Evolutionary conservation across 2,329 filamentous ascomycete genomes (phyloP), one percentile per base, ranked within the genome.

Genomic region (Aulographum hederae): DNA sequence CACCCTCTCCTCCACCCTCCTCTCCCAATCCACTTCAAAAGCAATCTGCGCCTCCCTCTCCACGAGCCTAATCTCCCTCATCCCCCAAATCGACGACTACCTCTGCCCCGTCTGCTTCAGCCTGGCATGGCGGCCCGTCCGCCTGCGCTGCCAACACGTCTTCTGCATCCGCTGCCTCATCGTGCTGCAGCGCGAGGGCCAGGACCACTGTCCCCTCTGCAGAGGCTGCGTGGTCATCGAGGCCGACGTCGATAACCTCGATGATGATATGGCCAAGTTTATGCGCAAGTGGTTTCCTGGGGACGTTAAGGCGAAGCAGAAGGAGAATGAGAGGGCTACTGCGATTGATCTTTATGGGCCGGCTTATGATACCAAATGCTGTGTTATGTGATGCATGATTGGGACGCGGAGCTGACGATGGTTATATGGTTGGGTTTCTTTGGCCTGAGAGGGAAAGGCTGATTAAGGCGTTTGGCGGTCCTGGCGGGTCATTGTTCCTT

Each of bases 101-200:
- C 61, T 73, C 6, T 91, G 81, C 43, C 80, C 81, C 2, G 71
- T 89, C 37, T 89, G 82, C 54, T 74, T 76, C 42, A 68, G 67
- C 27, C 70, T 92, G 35, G 71, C 76, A n/a, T 89, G 78, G 61
- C 70, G 79, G 42, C 82, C 82, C 0, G 69, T 92, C n/a, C 69
- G 73, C 16, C 60, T 91, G 20, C 63, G 66, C 11, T 92, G 82
- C 50, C 57, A 65, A 18, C 80, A 89, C 41, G 57, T 85, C 11
- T 85, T 86, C 46, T 92, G 82, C 55, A 86, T 89, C 34, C 65
- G 78, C 3, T 92, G 82, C 47, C 63, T 86, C 30, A 73, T 91
- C 38, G 72, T 79, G 42, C 70, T 92, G 56, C 81, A 89, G 48
- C 69, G 72, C 28, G 67, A 70, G 25, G 62, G 65, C 37, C 72